Evolutionary conservation across 164 flowering plant genomes (phyloP).

Genomic region (Magnolia sinica): DNA sequence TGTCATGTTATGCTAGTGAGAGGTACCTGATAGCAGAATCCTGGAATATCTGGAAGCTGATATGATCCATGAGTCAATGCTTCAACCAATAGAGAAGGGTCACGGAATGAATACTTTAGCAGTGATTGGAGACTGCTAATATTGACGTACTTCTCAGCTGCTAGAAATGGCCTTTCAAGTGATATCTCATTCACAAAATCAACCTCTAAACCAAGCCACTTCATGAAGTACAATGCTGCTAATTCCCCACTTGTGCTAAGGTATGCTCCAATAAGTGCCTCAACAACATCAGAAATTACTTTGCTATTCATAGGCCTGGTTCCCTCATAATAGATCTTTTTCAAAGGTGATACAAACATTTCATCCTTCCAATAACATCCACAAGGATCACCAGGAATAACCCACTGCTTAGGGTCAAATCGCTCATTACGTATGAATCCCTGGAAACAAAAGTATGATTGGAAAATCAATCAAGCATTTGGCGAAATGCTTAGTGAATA

Average conservation of each 20-base stretch:
- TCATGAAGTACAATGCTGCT: constrained; percentile 61
- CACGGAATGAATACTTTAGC: constrained; percentile 56
- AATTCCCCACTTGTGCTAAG: constrained; percentile 69
- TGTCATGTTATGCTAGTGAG: no score
- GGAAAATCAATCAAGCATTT: no score
- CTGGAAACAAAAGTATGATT: constrained; percentile 24
- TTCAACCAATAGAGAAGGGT: constrained; percentile 68
- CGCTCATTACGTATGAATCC: constrained; percentile 66
- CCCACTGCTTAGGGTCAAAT: constrained; percentile 69
- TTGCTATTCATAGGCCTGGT: constrained; percentile 49
- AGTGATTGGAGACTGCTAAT: constrained; percentile 40
- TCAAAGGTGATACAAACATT: constrained; percentile 19
- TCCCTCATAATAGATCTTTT: constrained; percentile 36
- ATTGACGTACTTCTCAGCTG: constrained; percentile 50
- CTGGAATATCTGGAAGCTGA: constrained; percentile 68
- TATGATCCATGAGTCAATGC: constrained; percentile 91
- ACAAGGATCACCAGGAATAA: constrained; percentile 48
- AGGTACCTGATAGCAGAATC: constrained; percentile 73
- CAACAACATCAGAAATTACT: constrained; percentile 76
- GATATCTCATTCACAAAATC: constrained; percentile 35
- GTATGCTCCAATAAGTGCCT: constrained; percentile 81
- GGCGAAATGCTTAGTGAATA: no score
- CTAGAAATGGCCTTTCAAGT: constrained; percentile 24
- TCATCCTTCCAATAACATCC: constrained; percentile 21
- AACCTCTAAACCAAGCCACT: constrained; percentile 76